Evolutionary conservation across 1,284 basidiomycete genomes (phyloP), one percentile per base, ranked within the genome.

Genomic region (Athelia psychrophila): DNA sequence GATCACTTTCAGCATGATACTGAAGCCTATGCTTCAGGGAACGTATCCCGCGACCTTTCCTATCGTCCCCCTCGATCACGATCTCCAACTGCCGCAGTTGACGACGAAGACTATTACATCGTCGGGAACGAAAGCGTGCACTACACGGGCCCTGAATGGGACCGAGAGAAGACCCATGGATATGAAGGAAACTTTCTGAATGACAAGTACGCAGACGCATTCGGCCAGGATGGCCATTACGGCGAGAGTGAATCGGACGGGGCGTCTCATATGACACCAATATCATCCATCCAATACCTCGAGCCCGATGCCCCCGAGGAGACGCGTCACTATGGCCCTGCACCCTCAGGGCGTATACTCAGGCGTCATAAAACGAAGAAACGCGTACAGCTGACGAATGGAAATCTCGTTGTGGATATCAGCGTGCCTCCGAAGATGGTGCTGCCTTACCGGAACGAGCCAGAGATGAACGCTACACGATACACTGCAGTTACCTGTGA

Each of bases 401-500:
- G 95, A 16, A 93, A 96, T 67, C 80, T 95, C 50, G 89, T 95
- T 9, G 78, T 95, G 10, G 88, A 95, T 56, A 76, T 94, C 57
- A 79, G 83, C 20, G 90, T 97, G 6, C 95, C 95, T 16, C 88
- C 91, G 1, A 86, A 89, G 56, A 76, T 97, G 44, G 83, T 96
- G 51, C 72, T 98, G 19, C 93, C 93, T 1, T 77, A 91, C 51
- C 80, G 85, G 52, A 88, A 89, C 32, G 86, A 90, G 50, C 80
- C 83, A 32, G 96, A 98, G 73, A 95, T 93, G 71, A 86, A 79
- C 62, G 83, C 83, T 61, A 91, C 91, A 51, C 80, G 91, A 61
- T 95, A 84, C 63, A 93, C 93, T 2, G 93, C 93, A 0, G 88
- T 95, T 12, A 96, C 93, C 5, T 93, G 93, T 63, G 93, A 95